Conservation (phyloP, 1,284 basidiomycete genomes). For the Malassezia psittaci region DNA sequence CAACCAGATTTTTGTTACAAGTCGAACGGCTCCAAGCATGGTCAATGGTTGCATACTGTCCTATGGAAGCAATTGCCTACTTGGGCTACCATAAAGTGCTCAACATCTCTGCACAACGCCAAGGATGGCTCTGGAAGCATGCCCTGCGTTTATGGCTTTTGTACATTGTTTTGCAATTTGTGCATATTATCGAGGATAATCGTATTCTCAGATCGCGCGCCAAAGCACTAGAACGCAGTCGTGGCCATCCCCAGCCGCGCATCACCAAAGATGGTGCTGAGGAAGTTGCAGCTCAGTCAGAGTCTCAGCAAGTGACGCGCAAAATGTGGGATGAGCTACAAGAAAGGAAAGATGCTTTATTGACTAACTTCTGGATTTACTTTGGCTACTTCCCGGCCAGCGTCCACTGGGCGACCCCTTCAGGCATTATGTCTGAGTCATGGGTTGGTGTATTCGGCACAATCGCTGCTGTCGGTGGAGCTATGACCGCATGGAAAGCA, state of each 20-base stretch:
- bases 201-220: conserved; percentile 40
- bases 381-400: conserved; percentile 67
- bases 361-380: conserved; percentile 65
- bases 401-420: conserved; percentile 61
- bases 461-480: conserved; percentile 37
- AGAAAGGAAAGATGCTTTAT: conserved; percentile 59
- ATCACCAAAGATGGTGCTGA: conserved; percentile 13
- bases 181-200: conserved; percentile 45
- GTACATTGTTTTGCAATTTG: conserved; percentile 42
- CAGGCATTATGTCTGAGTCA: conserved; percentile 34
- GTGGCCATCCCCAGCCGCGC: conserved; percentile 35
- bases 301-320: conserved; percentile 37
- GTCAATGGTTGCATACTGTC: conserved; percentile 45
- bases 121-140: conserved; percentile 34
- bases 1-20: conserved; percentile 36
- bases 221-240: conserved; percentile 36
- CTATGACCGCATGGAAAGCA: conserved; percentile 36
- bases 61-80: conserved; percentile 45
- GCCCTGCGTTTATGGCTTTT: conserved; percentile 40
- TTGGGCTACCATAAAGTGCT: conserved; percentile 40
- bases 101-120: conserved; percentile 24
- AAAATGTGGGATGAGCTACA: conserved; percentile 42
- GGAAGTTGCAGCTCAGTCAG: conserved; percentile 4
- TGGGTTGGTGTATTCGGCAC: conserved; percentile 46
- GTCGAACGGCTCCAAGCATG: conserved; percentile 46